Evolutionary conservation across 805 yeast genomes (phyloP).

Genomic region (Ogataea neopini): DNA sequence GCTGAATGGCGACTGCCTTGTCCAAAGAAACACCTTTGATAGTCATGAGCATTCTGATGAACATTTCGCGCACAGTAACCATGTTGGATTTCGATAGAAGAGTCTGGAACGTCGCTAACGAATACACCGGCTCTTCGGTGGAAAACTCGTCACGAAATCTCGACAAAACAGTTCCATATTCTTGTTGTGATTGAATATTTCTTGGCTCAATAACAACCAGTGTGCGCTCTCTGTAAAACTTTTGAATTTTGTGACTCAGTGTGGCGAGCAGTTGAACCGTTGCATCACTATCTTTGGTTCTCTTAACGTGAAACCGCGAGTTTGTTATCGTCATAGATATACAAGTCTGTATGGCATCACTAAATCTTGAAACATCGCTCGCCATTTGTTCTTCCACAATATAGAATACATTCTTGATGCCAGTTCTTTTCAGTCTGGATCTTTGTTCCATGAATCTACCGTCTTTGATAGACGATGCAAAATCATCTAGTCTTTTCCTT

Average conservation of each 20-base stretch:
- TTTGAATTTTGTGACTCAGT: conserved; percentile 47
- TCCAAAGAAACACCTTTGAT: conserved; percentile 81
- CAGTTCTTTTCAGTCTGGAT: conserved; percentile 66
- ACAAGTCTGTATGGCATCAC: conserved; percentile 73
- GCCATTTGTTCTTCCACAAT: conserved; percentile 73
- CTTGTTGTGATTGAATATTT: conserved; percentile 49
- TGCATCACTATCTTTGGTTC: conserved; percentile 72
- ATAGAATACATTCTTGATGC: conserved; percentile 67
- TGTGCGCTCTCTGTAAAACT: conserved; percentile 39
- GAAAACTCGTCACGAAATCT: conserved; percentile 38
- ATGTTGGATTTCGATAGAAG: conserved; percentile 68
- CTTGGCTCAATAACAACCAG: conserved; percentile 55
- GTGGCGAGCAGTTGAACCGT: conserved; percentile 61
- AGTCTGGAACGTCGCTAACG: conserved; percentile 58
- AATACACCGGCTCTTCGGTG: conserved; percentile 44
- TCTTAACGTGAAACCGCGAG: conserved; percentile 63
- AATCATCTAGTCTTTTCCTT: conserved; percentile 85
- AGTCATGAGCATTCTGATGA: conserved; percentile 73
- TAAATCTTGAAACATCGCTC: conserved; percentile 47
- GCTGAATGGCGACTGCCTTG: conserved; percentile 79
- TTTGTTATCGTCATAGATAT: conserved; percentile 68
- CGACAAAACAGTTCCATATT: conserved; percentile 44
- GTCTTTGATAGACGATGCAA: conserved; percentile 78
- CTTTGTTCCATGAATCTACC: conserved; percentile 91
- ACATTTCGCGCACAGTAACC: conserved; percentile 75